Evolutionary conservation across 495 filamentous ascomycete species (phyloP).

Genomic region (Friedmanniomyces simplex): DNA sequence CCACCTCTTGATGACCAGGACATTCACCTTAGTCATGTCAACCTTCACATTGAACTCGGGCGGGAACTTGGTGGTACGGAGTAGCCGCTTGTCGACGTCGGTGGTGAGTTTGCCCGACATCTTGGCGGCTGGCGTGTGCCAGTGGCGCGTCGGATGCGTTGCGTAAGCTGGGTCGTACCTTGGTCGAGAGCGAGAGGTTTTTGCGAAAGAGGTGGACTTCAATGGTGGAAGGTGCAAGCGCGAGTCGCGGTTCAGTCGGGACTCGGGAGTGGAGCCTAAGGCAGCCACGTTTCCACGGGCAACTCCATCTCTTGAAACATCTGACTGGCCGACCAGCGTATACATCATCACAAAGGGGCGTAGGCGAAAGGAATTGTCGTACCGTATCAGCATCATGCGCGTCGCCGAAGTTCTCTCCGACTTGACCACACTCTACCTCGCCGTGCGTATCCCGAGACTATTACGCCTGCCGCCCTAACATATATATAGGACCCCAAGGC

Average conservation of each 20-base stretch:
- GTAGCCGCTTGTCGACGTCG: constrained; percentile 68
- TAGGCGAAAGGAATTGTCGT: background rate
- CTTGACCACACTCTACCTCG: constrained; percentile 18
- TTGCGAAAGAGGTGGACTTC: too few species aligned
- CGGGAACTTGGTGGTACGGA: constrained; percentile 86
- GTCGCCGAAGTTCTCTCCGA: constrained; percentile 19
- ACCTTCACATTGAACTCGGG: constrained; percentile 91
- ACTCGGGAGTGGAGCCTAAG: too few species aligned
- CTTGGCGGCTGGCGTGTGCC: background rate
- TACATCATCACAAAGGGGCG: too few species aligned
- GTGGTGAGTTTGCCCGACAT: constrained; percentile 19
- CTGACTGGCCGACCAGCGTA: too few species aligned
- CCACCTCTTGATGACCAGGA: constrained; percentile 98
- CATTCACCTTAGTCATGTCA: constrained; percentile 91
- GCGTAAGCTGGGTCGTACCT: background rate
- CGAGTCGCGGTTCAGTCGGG: too few species aligned
- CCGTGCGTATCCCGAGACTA: constrained; percentile 5
- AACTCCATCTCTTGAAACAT: too few species aligned
- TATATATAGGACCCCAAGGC: constrained; percentile 46
- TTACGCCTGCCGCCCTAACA: background rate
- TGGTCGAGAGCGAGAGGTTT: too few species aligned
- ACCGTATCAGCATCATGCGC: constrained; percentile 8
- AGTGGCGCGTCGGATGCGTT: background rate
- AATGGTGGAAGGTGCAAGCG: too few species aligned
- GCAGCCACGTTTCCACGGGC: too few species aligned